phyloP scores from a whole-genome alignment of 179 eudicot genomes.

The Vitellaria paradoxa region DNA sequence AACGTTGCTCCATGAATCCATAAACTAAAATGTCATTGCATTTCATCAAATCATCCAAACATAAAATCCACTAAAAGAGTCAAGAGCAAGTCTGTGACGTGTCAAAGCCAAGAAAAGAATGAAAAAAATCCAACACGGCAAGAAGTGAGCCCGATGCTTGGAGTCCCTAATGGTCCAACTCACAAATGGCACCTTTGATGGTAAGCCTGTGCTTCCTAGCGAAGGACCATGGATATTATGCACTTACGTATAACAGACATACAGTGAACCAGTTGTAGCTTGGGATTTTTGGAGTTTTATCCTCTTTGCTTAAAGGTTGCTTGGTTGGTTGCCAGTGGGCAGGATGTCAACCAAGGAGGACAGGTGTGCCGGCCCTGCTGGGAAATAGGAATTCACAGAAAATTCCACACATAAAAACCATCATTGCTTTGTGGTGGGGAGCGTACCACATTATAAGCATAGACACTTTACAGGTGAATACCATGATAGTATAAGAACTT shows the following conservation, averaged over 20 bases:
- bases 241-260: not conserved
- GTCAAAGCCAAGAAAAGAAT: too few species aligned
- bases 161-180: too few species aligned
- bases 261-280: slow-evolving; percentile 6
- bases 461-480: not conserved
- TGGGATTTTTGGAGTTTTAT: not conserved
- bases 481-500: not conserved
- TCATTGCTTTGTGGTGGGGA: not conserved
- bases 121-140: too few species aligned
- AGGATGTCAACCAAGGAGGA: not conserved
- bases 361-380: not conserved
- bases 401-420: not conserved
- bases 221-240: not conserved
- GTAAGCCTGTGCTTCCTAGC: too few species aligned
- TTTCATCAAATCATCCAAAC: too few species aligned
- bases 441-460: not conserved
- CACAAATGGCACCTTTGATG: too few species aligned
- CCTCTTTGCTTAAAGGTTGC: not conserved
- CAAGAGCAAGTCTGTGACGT: too few species aligned
- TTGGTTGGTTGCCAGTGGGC: not conserved
- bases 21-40: too few species aligned
- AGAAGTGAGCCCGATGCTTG: too few species aligned
- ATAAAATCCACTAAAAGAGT: too few species aligned
- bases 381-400: slow-evolving; percentile 7
- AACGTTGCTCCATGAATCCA: too few species aligned